phyloP scores from a whole-genome alignment of 768 basidiomycete species.

The Daedaleopsis sinensis region DNA sequence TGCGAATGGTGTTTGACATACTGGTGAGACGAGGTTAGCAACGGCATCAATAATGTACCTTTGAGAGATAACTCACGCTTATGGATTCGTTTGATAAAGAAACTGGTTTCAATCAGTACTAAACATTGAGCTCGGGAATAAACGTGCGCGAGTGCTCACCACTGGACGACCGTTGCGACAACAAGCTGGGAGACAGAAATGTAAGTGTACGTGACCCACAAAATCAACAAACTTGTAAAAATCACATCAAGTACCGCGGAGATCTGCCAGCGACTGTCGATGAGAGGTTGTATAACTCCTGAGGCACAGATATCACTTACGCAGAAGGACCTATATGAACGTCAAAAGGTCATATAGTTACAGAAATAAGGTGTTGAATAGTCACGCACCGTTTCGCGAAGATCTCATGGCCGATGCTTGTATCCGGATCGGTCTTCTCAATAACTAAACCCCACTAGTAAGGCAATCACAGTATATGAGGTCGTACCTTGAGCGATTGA shows the following conservation, averaged over 20 bases:
- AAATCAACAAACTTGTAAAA: background rate
- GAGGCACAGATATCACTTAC: slow-evolving; percentile 2
- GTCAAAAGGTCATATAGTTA: background rate
- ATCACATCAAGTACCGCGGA: slow-evolving; percentile 17
- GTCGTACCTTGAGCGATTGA: too few species aligned
- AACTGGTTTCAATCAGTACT: background rate
- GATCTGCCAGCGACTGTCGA: background rate
- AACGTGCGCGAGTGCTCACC: background rate
- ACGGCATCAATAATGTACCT: background rate
- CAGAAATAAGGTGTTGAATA: background rate
- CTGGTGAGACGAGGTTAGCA: background rate
- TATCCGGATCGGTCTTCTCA: background rate
- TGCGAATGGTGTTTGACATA: slow-evolving; percentile 15
- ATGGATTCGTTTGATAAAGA: slow-evolving; percentile 20
- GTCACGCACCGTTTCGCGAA: slow-evolving; percentile 13
- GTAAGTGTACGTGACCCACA: background rate
- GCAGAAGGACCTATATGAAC: slow-evolving; percentile 11
- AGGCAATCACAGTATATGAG: background rate
- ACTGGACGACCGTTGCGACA: slow-evolving; percentile 15
- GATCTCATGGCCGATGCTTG: slow-evolving; percentile 1
- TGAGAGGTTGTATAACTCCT: background rate
- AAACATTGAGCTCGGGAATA: background rate
- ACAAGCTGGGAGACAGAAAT: background rate
- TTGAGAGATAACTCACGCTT: background rate
- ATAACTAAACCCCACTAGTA: slow-evolving; percentile 18